phyloP scores from a whole-genome alignment of 306 rosid species.

The Fragaria ananassa region DNA sequence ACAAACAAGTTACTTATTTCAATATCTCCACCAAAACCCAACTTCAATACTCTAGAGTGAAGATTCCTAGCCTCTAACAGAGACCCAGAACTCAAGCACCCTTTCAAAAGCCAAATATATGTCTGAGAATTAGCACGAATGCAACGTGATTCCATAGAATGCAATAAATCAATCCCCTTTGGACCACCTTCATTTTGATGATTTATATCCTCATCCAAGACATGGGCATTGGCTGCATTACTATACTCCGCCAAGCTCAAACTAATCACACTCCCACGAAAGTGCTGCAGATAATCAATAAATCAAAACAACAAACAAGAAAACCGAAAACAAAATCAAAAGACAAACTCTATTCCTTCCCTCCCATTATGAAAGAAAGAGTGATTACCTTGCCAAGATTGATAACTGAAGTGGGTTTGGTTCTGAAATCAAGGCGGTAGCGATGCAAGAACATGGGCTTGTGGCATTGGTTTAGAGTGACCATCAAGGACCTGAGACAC shows the following conservation, averaged over 20 bases:
- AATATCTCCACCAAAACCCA: conserved; percentile 50
- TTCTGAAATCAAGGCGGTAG: not conserved
- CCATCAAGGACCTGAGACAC: conserved; percentile 2
- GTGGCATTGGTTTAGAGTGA: conserved; percentile 16
- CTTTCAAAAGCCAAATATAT: conserved; percentile 68
- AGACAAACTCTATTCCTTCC: too few relatives aligned
- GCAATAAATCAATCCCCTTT: conserved; percentile 46
- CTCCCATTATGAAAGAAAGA: not conserved
- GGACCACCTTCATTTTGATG: conserved; percentile 30
- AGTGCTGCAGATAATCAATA: conserved; percentile 31
- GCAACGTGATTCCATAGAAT: conserved; percentile 60
- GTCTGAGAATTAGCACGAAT: conserved; percentile 70
- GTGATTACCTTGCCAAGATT: conserved; percentile 5
- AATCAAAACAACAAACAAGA: not conserved
- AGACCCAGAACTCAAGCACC: conserved; percentile 49
- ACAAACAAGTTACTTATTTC: conserved; percentile 44
- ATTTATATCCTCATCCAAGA: conserved; percentile 25
- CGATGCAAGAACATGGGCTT: not conserved
- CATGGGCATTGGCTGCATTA: conserved; percentile 34
- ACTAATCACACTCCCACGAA: conserved; percentile 20
- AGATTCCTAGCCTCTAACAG: conserved; percentile 49
- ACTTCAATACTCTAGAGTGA: conserved; percentile 65
- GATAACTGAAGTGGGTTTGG: conserved; percentile 1
- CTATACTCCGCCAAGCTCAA: conserved; percentile 38
- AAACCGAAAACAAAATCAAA: not conserved